phyloP scores from a whole-genome alignment of 2,329 filamentous ascomycete species.

The Stemphylium lycopersici region DNA sequence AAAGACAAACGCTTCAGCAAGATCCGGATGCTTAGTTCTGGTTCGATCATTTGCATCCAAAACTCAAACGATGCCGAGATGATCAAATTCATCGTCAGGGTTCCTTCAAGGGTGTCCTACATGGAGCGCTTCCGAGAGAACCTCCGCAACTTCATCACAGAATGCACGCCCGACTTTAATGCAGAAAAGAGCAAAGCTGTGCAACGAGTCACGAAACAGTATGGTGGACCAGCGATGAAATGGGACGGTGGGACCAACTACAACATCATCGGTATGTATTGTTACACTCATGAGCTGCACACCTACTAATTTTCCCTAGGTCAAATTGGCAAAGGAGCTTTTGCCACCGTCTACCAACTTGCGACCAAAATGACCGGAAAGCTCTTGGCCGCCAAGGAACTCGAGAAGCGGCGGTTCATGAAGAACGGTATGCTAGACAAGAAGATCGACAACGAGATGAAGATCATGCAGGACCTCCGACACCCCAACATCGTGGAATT shows the following conservation, averaged over 20 bases:
- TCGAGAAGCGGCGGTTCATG: conserved; percentile 91
- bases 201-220: conserved; percentile 36
- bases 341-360: conserved; percentile 90
- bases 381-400: conserved; percentile 89
- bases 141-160: conserved; percentile 67
- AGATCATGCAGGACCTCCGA: conserved; percentile 84
- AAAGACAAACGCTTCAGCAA: conserved; percentile 50
- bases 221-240: conserved; percentile 65
- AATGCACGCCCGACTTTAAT: conserved; percentile 34
- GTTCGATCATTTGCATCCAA: conserved; percentile 74
- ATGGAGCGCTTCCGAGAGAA: conserved; percentile 71
- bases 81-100: conserved; percentile 82
- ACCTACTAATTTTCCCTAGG: conserved; percentile 47
- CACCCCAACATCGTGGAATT: conserved; percentile 93
- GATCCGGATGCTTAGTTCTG: conserved; percentile 71
- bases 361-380: conserved; percentile 83
- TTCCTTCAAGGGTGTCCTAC: conserved; percentile 74
- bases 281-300: background rate
- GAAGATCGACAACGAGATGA: conserved; percentile 96
- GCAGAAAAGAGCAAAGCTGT: conserved; percentile 31
- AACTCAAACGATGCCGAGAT: conserved; percentile 62
- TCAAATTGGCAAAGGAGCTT: conserved; percentile 88
- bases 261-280: conserved; percentile 66
- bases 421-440: conserved; percentile 89
- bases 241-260: conserved; percentile 84